A percentile compares a stretch with the other conserved stretches of the same genome.
Conservation (phyloP, 305 asterid species). For the Solanum hybrid region DNA sequence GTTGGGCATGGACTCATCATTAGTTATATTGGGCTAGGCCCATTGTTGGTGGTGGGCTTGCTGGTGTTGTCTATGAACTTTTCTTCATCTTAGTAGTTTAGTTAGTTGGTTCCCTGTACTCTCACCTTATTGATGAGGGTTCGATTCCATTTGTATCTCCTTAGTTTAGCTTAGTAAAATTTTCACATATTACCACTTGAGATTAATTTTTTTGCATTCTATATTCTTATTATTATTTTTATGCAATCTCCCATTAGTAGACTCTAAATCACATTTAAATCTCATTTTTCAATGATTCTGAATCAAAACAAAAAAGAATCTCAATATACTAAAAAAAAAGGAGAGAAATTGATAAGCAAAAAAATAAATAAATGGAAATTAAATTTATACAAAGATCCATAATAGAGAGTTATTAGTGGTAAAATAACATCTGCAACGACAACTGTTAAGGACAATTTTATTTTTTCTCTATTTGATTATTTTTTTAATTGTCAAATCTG, state of each 20-base stretch:
- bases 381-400: neutral
- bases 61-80: too few relatives aligned
- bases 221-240: too few relatives aligned
- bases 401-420: neutral
- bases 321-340: neutral
- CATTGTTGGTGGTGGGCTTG: neutral
- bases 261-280: neutral
- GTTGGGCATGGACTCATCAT: neutral
- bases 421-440: too few relatives aligned
- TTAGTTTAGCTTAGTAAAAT: neutral
- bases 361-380: too few relatives aligned
- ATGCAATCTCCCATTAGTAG: neutral
- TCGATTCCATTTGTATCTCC: too few relatives aligned
- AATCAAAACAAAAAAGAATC: neutral
- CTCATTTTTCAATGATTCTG: neutral
- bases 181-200: neutral
- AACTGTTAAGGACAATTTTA: too few relatives aligned
- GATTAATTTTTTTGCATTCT: too few relatives aligned
- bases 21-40: neutral
- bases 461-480: too few relatives aligned
- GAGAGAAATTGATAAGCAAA: too few relatives aligned
- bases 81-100: too few relatives aligned
- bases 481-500: too few relatives aligned
- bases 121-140: neutral
- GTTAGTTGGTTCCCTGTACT: too few relatives aligned